Base-by-base conservation (phyloP, 192 early-diverging fungal genomes). In the Coemansia sp. region DNA sequence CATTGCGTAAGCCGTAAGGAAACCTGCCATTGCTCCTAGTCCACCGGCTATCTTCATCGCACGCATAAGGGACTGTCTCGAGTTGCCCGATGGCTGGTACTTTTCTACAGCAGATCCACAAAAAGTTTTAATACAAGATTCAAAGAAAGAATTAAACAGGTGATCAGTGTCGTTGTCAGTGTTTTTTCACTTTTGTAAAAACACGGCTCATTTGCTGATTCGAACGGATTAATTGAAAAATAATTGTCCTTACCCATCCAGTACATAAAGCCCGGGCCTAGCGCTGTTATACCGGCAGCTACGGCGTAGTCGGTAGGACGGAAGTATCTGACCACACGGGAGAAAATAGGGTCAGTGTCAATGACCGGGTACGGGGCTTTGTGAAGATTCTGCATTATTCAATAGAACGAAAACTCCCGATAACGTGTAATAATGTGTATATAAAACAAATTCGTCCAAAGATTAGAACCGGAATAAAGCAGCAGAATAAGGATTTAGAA, bases 301-400 rank as follows among this genome's bases (percentile, higher is more conserved):
- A 85, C 67, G 42, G 73, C 85, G 64, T 90, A 89, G 80, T 98
- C 96, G 16, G 85, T 84, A 36, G 87, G 68, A 55, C 96, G 88
- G 73, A 98, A 91, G 86, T 96, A 98, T 45, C 91, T 77, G 61
- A 98, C 84, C 2, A 98, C 92, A 54, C 93, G 88, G 68, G 71
- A 84, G 74, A 98, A 91, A 72, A 95, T 92, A 28, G 96, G 96
- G 71, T 98, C 92, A 56, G 87, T 89, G 77, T 91, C 93, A 69
- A 98, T 93, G 71, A 94, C 85, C 34, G 87, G 88, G 84, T 90
- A 95, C 49, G 91, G 87, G 16, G 86, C 76, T 55, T 85, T 71
- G 73, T 76, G 79, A 34, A 75, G 63, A 18, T 54, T 48, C 50
- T 50, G 60, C 58, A 72, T 70, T n/a, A n/a, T 34, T 68, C 38